Conservation (phyloP, 306 rosid species). For the Sindora glabra region DNA sequence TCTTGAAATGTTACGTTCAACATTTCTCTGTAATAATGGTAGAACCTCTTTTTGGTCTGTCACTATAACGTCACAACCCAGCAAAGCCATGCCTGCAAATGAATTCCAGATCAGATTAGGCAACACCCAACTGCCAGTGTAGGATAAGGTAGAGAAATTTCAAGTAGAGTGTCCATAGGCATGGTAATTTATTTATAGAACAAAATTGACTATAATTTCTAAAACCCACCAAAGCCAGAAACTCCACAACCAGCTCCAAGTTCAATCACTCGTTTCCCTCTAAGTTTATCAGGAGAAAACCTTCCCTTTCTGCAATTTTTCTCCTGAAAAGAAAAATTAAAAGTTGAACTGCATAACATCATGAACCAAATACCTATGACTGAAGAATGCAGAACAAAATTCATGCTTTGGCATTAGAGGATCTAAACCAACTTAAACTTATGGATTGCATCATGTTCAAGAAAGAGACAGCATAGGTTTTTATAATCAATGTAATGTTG, state of each 20-base stretch:
- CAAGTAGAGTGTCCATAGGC: background rate
- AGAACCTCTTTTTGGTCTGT: conserved; percentile 90
- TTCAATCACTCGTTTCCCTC: conserved; percentile 88
- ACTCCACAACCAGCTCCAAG: conserved; percentile 98
- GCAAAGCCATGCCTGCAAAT: conserved; percentile 84
- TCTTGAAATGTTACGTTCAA: conserved; percentile 83
- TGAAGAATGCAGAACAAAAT: background rate
- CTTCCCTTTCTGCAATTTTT: conserved; percentile 81
- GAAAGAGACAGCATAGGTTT: background rate
- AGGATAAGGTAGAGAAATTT: conserved; percentile 4
- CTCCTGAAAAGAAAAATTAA: conserved; percentile 45
- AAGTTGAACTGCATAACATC: background rate
- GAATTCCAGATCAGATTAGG: conserved; percentile 18
- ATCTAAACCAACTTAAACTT: background rate
- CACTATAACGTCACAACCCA: conserved; percentile 74
- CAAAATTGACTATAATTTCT: background rate
- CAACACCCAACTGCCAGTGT: background rate
- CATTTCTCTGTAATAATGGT: conserved; percentile 69
- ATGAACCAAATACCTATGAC: conserved; percentile 2
- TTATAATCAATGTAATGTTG: background rate
- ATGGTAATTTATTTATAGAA: background rate
- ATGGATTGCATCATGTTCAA: background rate
- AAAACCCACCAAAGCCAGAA: conserved; percentile 77
- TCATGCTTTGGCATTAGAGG: background rate
- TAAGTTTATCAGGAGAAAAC: conserved; percentile 78